A percentile compares a stretch with the other conserved stretches of the same genome.
Conservation (phyloP, 306 rosid species). For the Luffa aegyptiaca region DNA sequence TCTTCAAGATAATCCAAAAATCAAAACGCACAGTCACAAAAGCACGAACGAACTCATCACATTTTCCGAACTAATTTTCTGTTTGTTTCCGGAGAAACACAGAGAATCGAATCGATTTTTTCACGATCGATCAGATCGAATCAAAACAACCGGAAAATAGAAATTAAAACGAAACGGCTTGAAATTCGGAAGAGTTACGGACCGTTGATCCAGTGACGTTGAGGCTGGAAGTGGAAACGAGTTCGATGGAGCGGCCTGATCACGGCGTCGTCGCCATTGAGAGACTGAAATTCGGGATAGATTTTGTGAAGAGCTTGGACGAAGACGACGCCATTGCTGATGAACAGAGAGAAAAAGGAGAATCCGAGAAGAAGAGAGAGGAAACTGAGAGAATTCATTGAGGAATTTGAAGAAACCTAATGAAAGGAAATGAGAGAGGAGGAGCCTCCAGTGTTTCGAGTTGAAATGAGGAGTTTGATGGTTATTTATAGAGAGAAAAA, state of each 20-base stretch:
- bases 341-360: slow-evolving; percentile 14
- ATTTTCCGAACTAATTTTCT: background rate
- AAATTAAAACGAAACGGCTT: background rate
- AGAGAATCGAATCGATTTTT: background rate
- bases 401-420: background rate
- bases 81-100: background rate
- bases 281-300: slow-evolving; percentile 32
- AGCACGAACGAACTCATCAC: background rate
- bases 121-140: background rate
- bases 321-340: slow-evolving; percentile 24
- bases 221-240: slow-evolving; percentile 74
- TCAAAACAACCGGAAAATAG: background rate
- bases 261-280: slow-evolving; percentile 4
- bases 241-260: slow-evolving; percentile 37
- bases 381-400: slow-evolving; percentile 18
- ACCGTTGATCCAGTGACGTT: slow-evolving; percentile 76
- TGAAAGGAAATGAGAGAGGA: background rate
- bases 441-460: background rate
- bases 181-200: background rate
- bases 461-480: background rate
- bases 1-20: background rate
- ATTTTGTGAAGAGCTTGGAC: slow-evolving; percentile 39
- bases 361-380: slow-evolving; percentile 10
- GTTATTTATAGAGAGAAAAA: background rate
- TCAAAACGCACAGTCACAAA: background rate